Evolutionary conservation across 768 basidiomycete species (phyloP), one percentile per base, ranked within the genome.

Genomic region (Lentinula sp.): DNA sequence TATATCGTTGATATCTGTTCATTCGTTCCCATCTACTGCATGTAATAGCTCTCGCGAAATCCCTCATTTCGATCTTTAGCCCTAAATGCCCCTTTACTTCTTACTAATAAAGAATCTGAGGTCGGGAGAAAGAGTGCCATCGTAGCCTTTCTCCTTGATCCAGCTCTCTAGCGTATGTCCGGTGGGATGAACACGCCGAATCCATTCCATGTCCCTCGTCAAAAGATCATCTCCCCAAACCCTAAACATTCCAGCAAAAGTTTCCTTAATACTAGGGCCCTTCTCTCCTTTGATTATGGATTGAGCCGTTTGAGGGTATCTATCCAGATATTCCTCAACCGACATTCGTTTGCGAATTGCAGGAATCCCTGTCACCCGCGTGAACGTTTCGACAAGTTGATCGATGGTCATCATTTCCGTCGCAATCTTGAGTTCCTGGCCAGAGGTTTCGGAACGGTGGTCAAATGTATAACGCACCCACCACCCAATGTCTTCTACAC

Each of bases 241-340:
- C n/a, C 70, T 70, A 77, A 76, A 82, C 68, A 75, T 80, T 5
- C 71, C 74, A 32, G 69, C 69, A 65, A 80, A 81, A 66, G 78
- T 80, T 69, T 79, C 67, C 46, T 65, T 65, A n/a, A 71, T 67
- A 23, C 72, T 74, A 39, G 70, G 69, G 3, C 70, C 73, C 49
- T 72, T 70, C n/a, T 69, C 70, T 3, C 69, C 70, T 50, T 70
- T 68, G 15, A 70, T 67, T 40, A 73, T 75, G 37, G 75, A 65
- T 5, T 71, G 71, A n/a, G 65, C 59, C 15, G 67, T 67, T 21
- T 68, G 68, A 23, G 60, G 64, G 35, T 75, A 66, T 51, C 70
- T 70, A 5, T 48, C 61, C 53, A 72, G 72, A 72, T 73, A 77
- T 58, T 75, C 67, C 40, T 75, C 74, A 3, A 74, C 61, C 16